Base-by-base conservation (phyloP, 2,329 filamentous ascomycete species). In the Colletotrichum cordylinicola region DNA sequence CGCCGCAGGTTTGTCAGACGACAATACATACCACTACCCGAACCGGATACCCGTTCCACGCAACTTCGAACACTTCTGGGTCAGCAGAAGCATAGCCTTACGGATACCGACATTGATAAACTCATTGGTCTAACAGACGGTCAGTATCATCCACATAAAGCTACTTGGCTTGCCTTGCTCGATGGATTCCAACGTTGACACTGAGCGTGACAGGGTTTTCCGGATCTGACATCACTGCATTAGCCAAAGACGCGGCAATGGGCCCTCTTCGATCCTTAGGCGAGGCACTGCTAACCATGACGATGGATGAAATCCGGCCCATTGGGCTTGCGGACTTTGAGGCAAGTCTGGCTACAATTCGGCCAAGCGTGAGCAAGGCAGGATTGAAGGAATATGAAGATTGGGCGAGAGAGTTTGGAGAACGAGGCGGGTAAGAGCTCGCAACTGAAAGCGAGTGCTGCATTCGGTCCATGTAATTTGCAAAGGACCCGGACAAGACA, bases 171-270 rank as follows among this genome's bases (percentile, higher is more conserved):
- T 48, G 18, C 39, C 6, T 58, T 58, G 21, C 24, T n/a, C 16
- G 55, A n/a, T 21, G n/a, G 43, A 52, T 52, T 18, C 15, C 55
- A 27, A 58, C 8, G 16, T n/a, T 43, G 33, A 39, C n/a, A 29
- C 4, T 39, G 15, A 56, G 56, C 27, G 68, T 52, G 48, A 15
- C 71, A 98, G 96, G 96, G n/a, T 99, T 98, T 86, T 98, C 96
- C 10, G 97, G 97, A 60, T 98, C 96, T 3, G 97, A 99, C 81
- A 98, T 99, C 78, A 98, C 97, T 27, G 96, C 97, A 2, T 88
- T 99, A 10, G 97, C 97, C 9, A 99, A 99, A 85, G 97, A 99
- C 82, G 97, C 97, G 10, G 97, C 97, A 4, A 99, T 99, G 97
- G 96, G 97, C 0, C 97, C 97, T 1, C 87, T 99, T 15, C 92